phyloP scores from a whole-genome alignment of 225 moss, liverwort and hornwort species.

The Sphagnum contortum region DNA sequence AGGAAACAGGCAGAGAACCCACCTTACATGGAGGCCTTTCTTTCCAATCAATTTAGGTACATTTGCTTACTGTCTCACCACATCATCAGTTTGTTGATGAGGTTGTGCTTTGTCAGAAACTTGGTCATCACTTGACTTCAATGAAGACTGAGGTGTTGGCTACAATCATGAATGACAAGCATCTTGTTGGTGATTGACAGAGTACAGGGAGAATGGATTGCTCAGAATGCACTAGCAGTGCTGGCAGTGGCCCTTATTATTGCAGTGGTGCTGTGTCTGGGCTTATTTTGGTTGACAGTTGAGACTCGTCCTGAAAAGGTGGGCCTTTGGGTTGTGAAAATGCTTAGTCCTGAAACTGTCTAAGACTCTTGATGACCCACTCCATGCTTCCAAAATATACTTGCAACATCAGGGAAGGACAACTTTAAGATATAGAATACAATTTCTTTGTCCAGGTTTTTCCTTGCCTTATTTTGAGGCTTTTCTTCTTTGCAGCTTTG shows the following conservation, averaged over 20 bases:
- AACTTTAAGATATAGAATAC: too few relatives aligned
- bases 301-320: conserved; percentile 96
- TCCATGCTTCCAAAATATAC: too few relatives aligned
- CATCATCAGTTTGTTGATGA: neutral
- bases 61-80: neutral
- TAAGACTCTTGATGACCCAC: too few relatives aligned
- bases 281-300: conserved; percentile 64
- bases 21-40: conserved; percentile 54
- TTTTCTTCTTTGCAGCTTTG: conserved; percentile 56
- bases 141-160: too few relatives aligned
- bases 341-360: too few relatives aligned
- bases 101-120: too few relatives aligned
- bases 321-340: too few relatives aligned
- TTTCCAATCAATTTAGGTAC: conserved; percentile 84
- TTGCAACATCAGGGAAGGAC: too few relatives aligned
- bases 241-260: conserved; percentile 39
- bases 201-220: conserved; percentile 73
- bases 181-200: conserved; percentile 24
- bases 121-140: too few relatives aligned
- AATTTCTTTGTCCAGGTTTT: neutral
- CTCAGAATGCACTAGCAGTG: conserved; percentile 52
- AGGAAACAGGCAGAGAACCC: conserved; percentile 18
- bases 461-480: neutral
- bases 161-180: too few relatives aligned
- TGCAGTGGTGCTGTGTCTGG: conserved; percentile 50